phyloP scores from a whole-genome alignment of 768 basidiomycete species.

The Lactarius hengduanensis region DNA sequence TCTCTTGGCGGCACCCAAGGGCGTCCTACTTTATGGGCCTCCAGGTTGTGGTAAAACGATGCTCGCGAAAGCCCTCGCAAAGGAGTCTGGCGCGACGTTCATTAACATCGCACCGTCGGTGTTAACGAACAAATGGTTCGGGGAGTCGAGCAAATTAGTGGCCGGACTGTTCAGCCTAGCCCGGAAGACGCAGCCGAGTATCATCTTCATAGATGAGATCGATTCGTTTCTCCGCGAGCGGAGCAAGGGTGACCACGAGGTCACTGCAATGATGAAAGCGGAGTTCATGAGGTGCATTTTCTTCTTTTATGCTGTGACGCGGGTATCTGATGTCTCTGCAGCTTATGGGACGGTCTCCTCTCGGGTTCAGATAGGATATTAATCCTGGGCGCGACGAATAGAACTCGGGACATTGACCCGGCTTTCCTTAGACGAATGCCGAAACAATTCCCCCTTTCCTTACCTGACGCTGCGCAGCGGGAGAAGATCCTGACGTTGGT shows the following conservation, averaged over 20 bases:
- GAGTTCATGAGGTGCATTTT: slow-evolving; percentile 86
- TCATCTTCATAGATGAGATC: slow-evolving; percentile 99
- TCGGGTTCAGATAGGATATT: slow-evolving; percentile 80
- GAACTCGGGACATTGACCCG: slow-evolving; percentile 87
- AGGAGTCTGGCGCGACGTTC: slow-evolving; percentile 96
- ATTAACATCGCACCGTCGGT: slow-evolving; percentile 82
- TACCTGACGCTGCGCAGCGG: slow-evolving; percentile 79
- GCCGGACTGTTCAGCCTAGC: slow-evolving; percentile 93
- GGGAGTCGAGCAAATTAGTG: slow-evolving; percentile 93
- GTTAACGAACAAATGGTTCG: slow-evolving; percentile 81
- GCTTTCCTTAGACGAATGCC: slow-evolving; percentile 97
- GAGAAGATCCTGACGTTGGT: slow-evolving; percentile 82
- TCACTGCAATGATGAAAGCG: slow-evolving; percentile 98
- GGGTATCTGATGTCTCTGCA: slow-evolving; percentile 33
- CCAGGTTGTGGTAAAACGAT: slow-evolving; percentile 99
- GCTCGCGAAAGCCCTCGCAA: slow-evolving; percentile 97
- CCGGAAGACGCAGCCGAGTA: slow-evolving; percentile 87
- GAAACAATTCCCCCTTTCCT: slow-evolving; percentile 83
- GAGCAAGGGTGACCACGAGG: slow-evolving; percentile 89
- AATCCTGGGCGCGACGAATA: slow-evolving; percentile 93
- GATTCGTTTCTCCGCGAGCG: slow-evolving; percentile 92
- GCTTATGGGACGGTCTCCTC: slow-evolving; percentile 92
- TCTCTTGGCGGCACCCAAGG: slow-evolving; percentile 89
- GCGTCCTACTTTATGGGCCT: slow-evolving; percentile 92
- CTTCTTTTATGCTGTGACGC: slow-evolving; percentile 10